These are phyloP conservation scores for Pythium sukuiense DNA, from an alignment of 352 stramenopile species.

Conservation along the genomic window DNA sequence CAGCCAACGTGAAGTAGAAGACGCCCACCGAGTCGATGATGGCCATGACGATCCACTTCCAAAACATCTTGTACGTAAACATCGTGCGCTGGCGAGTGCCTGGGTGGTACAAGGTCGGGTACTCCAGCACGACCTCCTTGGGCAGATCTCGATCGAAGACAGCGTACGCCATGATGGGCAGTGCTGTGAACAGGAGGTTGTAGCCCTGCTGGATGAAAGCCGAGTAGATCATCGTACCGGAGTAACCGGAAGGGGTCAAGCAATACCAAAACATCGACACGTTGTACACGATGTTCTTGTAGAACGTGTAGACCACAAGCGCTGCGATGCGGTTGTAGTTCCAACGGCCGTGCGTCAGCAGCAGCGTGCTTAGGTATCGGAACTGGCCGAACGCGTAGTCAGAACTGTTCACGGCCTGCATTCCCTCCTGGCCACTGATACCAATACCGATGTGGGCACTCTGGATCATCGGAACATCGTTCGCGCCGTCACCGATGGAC, in stretches of 20 bases:
- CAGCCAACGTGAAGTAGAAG: conserved; percentile 56
- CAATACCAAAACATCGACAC: conserved; percentile 91
- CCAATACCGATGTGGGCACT: conserved; percentile 88
- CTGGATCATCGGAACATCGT: conserved; percentile 92
- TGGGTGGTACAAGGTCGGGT: conserved; percentile 68
- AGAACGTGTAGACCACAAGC: conserved; percentile 90
- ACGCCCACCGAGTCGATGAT: conserved; percentile 81
- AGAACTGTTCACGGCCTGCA: conserved; percentile 92
- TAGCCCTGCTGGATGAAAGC: conserved; percentile 89
- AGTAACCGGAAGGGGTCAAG: conserved; percentile 89
- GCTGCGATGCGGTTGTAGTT: conserved; percentile 87
- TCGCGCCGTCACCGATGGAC: conserved; percentile 90
- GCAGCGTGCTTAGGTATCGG: conserved; percentile 68
- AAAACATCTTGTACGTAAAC: conserved; percentile 84
- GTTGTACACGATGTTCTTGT: conserved; percentile 92
- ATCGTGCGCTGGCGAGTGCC: conserved; percentile 51
- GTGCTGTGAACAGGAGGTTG: conserved; percentile 94
- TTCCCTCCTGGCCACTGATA: conserved; percentile 98
- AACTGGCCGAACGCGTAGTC: conserved; percentile 88
- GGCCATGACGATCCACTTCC: conserved; percentile 79
- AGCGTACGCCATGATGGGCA: conserved; percentile 91
- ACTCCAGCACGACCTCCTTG: conserved; percentile 60
- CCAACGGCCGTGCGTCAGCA: conserved; percentile 83
- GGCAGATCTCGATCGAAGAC: conserved; percentile 82
- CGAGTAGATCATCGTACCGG: conserved; percentile 86